Conservation (phyloP, 805 yeast species). For the Zygotorulaspora danielsina region DNA sequence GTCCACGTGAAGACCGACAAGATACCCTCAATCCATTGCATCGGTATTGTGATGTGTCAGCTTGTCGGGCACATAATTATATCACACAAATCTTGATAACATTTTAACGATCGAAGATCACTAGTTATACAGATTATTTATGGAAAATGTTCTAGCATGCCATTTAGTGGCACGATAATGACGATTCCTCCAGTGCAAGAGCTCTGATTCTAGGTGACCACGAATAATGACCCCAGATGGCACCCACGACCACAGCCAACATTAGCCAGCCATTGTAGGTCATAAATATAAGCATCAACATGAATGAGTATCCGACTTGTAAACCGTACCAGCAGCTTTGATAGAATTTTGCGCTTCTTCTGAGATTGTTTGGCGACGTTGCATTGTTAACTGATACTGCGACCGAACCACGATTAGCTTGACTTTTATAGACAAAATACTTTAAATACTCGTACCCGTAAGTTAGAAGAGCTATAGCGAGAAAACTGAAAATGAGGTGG, state of each 20-base stretch:
- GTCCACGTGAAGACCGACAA: no score
- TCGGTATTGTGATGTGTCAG: no score
- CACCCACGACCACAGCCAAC: conserved; percentile 69
- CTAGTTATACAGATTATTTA: no score
- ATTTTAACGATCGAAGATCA: no score
- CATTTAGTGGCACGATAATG: conserved; percentile 30
- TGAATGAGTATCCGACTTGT: conserved; percentile 65
- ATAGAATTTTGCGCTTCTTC: conserved; percentile 21
- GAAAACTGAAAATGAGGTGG: conserved; percentile 50
- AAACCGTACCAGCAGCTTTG: conserved; percentile 51
- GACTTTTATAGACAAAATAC: conserved; percentile 14
- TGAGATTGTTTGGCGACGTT: conserved; percentile 2
- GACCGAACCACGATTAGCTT: conserved; percentile 9
- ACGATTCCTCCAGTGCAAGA: conserved; percentile 8
- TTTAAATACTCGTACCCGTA: conserved; percentile 57
- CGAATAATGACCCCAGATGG: conserved; percentile 59
- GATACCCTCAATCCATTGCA: no score
- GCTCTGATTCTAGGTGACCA: conserved; percentile 44
- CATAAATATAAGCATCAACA: conserved; percentile 80
- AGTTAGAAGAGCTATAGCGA: conserved; percentile 46
- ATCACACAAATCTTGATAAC: no score
- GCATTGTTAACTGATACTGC: conserved; percentile 3
- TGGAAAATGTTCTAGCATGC: no score
- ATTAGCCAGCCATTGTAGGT: conserved; percentile 83
- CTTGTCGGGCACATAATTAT: no score